Evolutionary conservation across 2,329 filamentous ascomycete genomes (phyloP).

Genomic region (Mycosphaerella sp.): DNA sequence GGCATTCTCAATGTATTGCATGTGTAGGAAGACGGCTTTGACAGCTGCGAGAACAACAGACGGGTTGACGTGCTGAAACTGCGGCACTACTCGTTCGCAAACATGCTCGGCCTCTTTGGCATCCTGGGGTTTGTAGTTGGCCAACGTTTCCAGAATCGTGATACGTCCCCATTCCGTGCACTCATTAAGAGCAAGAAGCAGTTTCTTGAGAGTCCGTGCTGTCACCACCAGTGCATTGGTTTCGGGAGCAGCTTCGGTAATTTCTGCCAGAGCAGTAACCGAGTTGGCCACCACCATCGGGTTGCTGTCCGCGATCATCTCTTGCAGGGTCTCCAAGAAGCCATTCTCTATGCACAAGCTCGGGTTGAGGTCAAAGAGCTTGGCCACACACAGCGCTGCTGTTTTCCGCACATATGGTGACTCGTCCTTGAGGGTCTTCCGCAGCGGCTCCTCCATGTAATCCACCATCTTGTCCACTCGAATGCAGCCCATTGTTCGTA

Average conservation of each 20-base stretch:
- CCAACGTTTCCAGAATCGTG: conserved; percentile 82
- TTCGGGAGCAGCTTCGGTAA: conserved; percentile 82
- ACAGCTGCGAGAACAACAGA: conserved; percentile 96
- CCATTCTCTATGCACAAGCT: conserved; percentile 92
- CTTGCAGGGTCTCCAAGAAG: conserved; percentile 87
- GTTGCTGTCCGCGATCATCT: conserved; percentile 94
- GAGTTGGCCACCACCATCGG: conserved; percentile 99
- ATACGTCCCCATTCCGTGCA: conserved; percentile 98
- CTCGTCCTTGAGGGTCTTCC: conserved; percentile 94
- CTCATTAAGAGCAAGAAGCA: conserved; percentile 93
- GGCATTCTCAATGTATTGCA: conserved; percentile 66
- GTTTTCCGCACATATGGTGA: conserved; percentile 98
- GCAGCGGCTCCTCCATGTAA: conserved; percentile 96
- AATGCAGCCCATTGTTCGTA: conserved; percentile 98
- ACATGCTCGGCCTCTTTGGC: conserved; percentile 97
- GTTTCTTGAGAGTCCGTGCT: conserved; percentile 79
- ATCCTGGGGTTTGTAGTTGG: conserved; percentile 80
- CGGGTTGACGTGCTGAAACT: conserved; percentile 97
- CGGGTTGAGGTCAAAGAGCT: conserved; percentile 93
- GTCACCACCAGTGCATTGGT: conserved; percentile 81
- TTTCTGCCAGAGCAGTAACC: conserved; percentile 87
- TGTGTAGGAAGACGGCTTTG: conserved; percentile 95
- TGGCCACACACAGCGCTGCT: conserved; percentile 93
- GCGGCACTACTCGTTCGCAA: conserved; percentile 88
- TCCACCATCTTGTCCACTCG: conserved; percentile 99